Percentiles rank a stretch among this genome's conserved stretches.
phyloP scores from a whole-genome alignment of 2,329 filamentous ascomycete genomes.

The Aspergillus udagawae region DNA sequence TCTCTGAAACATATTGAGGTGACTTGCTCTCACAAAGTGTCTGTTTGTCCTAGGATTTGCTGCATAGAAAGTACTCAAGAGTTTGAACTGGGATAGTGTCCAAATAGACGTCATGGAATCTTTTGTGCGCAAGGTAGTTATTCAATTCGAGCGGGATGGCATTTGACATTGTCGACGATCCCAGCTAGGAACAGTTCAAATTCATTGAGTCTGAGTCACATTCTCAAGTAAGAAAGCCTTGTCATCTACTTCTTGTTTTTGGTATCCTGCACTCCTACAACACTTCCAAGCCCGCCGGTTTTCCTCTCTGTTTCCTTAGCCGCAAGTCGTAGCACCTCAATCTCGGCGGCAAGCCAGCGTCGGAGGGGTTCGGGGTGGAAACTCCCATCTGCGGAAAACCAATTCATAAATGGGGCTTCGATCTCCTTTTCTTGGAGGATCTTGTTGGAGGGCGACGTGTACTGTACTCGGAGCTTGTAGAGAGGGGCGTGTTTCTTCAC shows the following conservation, averaged over 20 bases:
- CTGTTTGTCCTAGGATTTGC: background rate
- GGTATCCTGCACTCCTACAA: constrained; percentile 14
- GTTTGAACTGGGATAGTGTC: background rate
- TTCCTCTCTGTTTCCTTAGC: constrained; percentile 37
- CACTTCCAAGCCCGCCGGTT: constrained; percentile 20
- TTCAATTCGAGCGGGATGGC: background rate
- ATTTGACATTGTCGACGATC: background rate
- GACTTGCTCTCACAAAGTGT: background rate
- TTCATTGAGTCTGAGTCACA: background rate
- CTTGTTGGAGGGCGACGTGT: constrained; percentile 37
- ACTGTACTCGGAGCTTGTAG: constrained; percentile 68
- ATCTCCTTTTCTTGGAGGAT: constrained; percentile 46
- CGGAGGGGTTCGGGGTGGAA: constrained; percentile 60
- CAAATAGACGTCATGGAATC: background rate
- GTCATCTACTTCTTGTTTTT: constrained; percentile 13
- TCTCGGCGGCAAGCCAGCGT: constrained; percentile 56
- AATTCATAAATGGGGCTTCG: constrained; percentile 55
- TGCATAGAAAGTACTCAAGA: background rate
- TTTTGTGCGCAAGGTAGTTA: background rate
- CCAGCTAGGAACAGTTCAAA: background rate
- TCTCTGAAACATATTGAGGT: background rate
- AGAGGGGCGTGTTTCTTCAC: constrained; percentile 75
- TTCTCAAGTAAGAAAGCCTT: background rate
- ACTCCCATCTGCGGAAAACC: constrained; percentile 56
- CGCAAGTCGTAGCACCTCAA: constrained; percentile 52